These are phyloP conservation scores for Diaporthe ilicicola DNA, from an alignment of 2,329 filamentous ascomycete species.

Conservation along the genomic window DNA sequence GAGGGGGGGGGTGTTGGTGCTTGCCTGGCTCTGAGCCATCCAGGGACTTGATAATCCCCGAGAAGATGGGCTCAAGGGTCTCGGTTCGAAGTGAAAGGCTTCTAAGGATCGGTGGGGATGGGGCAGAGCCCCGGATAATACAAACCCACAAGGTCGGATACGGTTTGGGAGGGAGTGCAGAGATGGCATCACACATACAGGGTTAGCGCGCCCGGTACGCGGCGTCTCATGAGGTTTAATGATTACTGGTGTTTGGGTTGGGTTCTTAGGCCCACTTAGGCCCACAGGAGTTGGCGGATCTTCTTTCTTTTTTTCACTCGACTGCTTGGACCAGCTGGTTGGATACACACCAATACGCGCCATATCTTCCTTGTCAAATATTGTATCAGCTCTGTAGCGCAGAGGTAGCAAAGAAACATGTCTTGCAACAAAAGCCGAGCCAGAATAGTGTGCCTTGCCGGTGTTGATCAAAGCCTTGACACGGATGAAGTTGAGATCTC, in stretches of 20 bases:
- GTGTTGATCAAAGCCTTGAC: no score
- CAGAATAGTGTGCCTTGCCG: not conserved
- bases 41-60: no score
- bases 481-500: not conserved
- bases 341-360: constrained; percentile 12
- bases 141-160: not conserved
- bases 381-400: not conserved
- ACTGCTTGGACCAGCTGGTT: constrained; percentile 1
- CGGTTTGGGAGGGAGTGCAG: not conserved
- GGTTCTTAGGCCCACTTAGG: constrained; percentile 1
- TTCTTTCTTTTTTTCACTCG: not conserved
- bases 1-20: no score
- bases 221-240: constrained; percentile 7
- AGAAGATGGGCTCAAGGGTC: no score
- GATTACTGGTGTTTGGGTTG: not conserved
- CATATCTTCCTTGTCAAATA: not conserved
- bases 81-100: not conserved
- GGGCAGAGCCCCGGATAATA: not conserved
- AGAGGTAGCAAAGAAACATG: not conserved
- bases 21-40: not conserved
- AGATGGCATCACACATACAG: constrained; percentile 2
- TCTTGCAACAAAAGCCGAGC: no score
- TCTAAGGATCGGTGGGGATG: not conserved
- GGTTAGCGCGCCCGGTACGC: constrained; percentile 5
- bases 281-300: constrained; percentile 1